Base-by-base conservation (phyloP, 352 stramenopile genomes). In the Phytopythium chamaehyphon region DNA sequence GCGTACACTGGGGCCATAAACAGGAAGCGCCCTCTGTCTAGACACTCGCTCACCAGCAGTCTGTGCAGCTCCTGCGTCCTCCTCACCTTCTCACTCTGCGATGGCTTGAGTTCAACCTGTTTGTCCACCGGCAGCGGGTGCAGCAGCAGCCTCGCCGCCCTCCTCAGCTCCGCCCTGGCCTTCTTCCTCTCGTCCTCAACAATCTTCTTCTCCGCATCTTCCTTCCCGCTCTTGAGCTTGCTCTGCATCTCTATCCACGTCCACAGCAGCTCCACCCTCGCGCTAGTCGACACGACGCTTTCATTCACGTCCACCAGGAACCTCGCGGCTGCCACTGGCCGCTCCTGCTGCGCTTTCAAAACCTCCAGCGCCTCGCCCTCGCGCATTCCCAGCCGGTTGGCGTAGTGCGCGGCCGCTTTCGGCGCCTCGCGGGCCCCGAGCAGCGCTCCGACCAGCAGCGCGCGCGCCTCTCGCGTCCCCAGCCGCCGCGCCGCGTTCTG, bases 341-440 rank as follows among this genome's bases (percentile, higher is more conserved):
- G 31, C 22, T 40, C 8, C 51, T 44, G 6, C n/a, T 54, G 10
- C 16, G 48, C 22, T 11, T 18, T 36, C 14, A 66, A 47, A 2
- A 55, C 44, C 16, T 12, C 37, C 51, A 88, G 16, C 5, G 83
- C 44, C 28, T 78, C 71, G 28, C 62, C 24, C 2, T 56, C 42
- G 6, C 38, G 31, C 37, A 86, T 14, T 37, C 57, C 48, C 24
- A 91, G 59, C 1, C 81, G 78, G 51, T 77, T 73, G 21, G 74
- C 70, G 63, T 91, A 91, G 51, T 91, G 81, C 18, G 70, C 81
- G 3, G 78, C 81, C 4, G 78, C 78, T 36, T 66, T 66, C 4
- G 71, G 69, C n/a, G 62, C 67, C 28, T 68, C 31, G 15, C 64
- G 69, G 8, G 58, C 22, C 35, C 56, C 59, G 37, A 91, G 55